A percentile compares a stretch with the other conserved stretches of the same genome.
These are phyloP conservation scores for Fusarium oligoseptatum DNA, from an alignment of 2,329 filamentous ascomycete genomes.

Conservation along the genomic window DNA sequence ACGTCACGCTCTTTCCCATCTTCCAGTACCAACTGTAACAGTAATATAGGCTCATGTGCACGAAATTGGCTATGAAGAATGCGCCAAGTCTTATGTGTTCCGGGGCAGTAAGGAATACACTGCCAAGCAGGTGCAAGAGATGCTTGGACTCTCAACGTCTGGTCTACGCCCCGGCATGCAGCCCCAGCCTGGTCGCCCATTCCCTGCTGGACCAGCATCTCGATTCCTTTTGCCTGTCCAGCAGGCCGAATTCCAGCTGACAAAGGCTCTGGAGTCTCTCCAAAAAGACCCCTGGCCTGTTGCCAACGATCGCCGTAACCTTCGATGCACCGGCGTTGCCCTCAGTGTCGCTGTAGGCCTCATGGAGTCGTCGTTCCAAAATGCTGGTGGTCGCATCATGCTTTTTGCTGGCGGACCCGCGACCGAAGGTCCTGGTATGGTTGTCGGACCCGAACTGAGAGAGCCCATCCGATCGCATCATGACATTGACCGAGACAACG, in stretches of 20 bases:
- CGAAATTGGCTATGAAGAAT: constrained; percentile 97
- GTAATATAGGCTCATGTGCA: constrained; percentile 84
- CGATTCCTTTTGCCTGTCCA: constrained; percentile 94
- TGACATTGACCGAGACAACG: constrained; percentile 98
- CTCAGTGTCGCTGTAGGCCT: constrained; percentile 93
- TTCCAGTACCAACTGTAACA: constrained; percentile 31
- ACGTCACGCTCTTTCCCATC: constrained; percentile 44
- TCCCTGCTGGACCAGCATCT: constrained; percentile 83
- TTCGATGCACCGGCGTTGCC: constrained; percentile 96
- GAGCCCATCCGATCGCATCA: constrained; percentile 98
- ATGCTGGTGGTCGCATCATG: constrained; percentile 96
- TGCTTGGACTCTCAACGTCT: constrained; percentile 86
- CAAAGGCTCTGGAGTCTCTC: constrained; percentile 92
- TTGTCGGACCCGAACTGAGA: constrained; percentile 93
- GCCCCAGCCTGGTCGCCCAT: constrained; percentile 79
- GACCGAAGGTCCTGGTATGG: constrained; percentile 96
- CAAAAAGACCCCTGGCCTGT: constrained; percentile 99
- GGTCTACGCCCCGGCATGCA: constrained; percentile 81
- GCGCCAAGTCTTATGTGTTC: constrained; percentile 98
- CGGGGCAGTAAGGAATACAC: constrained; percentile 97
- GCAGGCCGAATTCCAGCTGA: constrained; percentile 97
- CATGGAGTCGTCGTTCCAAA: constrained; percentile 94
- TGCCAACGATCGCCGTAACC: constrained; percentile 88
- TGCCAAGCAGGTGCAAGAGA: constrained; percentile 99
- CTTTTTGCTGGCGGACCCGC: constrained; percentile 94